Conservation (phyloP, 208 protist genomes). For the Trypanosoma platydactyli region DNA sequence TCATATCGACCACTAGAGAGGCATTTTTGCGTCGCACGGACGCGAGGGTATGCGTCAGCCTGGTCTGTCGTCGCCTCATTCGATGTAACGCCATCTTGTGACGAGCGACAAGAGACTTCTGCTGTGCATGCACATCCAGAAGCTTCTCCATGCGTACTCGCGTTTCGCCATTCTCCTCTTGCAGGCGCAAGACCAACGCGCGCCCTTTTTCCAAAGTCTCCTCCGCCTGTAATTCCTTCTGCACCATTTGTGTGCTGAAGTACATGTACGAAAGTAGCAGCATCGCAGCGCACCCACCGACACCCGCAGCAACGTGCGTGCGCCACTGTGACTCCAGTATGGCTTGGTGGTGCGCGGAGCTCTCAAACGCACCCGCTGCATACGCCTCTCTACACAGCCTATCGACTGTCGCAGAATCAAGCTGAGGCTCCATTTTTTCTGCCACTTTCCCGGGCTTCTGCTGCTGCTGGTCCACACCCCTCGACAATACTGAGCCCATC, state of each 20-base stretch:
- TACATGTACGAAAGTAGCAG: conserved; percentile 41
- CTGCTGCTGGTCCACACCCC: no score
- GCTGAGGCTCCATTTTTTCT: neutral
- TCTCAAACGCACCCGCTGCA: conserved; percentile 32
- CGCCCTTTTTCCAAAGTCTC: conserved; percentile 22
- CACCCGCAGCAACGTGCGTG: conserved; percentile 22
- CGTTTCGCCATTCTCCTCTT: neutral
- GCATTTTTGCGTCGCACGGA: neutral
- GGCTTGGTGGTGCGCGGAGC: conserved; percentile 31
- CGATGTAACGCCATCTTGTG: neutral
- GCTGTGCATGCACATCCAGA: neutral
- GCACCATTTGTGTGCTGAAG: conserved; percentile 15
- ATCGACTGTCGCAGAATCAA: conserved; percentile 27
- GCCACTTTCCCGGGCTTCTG: neutral
- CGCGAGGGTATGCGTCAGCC: neutral
- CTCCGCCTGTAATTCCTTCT: conserved; percentile 14
- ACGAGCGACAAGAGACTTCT: neutral
- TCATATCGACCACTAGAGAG: neutral
- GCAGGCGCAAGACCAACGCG: conserved; percentile 16
- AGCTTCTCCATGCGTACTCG: neutral
- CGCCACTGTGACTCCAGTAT: conserved; percentile 35
- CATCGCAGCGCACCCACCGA: conserved; percentile 28
- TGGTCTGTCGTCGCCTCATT: neutral
- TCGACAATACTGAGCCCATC: no score
- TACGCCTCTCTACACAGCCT: conserved; percentile 47